Evolutionary conservation across 2,329 filamentous ascomycete species (phyloP).

Genomic region (Fusarium sp.): DNA sequence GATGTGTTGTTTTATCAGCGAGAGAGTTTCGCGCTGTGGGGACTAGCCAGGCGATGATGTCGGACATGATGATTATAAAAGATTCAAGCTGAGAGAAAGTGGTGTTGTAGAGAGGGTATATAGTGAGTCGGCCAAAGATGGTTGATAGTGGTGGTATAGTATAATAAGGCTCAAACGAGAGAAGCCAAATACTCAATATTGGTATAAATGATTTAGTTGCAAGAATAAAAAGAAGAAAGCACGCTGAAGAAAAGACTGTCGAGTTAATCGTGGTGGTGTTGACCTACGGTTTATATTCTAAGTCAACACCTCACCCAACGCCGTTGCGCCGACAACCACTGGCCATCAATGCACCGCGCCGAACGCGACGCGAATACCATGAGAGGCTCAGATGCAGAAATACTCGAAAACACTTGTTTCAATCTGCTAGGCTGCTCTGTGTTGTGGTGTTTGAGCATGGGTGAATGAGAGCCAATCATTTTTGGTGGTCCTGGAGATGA

Average conservation of each 20-base stretch:
- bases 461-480: slow-evolving; percentile 28
- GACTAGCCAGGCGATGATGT: slow-evolving; percentile 52
- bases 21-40: slow-evolving; percentile 46
- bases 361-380: slow-evolving; percentile 21
- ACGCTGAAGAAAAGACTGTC: slow-evolving; percentile 27
- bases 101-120: slow-evolving; percentile 6
- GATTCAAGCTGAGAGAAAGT: slow-evolving; percentile 4
- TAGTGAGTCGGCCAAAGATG: slow-evolving; percentile 5
- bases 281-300: slow-evolving; percentile 23
- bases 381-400: not conserved
- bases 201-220: not conserved
- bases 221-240: slow-evolving; percentile 10
- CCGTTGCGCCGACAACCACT: slow-evolving; percentile 36
- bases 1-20: slow-evolving; percentile 46
- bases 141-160: not conserved
- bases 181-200: slow-evolving; percentile 18
- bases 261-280: not conserved
- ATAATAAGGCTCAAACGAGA: slow-evolving; percentile 36
- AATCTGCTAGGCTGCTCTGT: slow-evolving; percentile 4
- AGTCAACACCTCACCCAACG: slow-evolving; percentile 12
- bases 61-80: slow-evolving; percentile 26
- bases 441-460: slow-evolving; percentile 23
- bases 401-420: slow-evolving; percentile 26
- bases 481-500: not conserved
- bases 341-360: slow-evolving; percentile 11